phyloP scores from a whole-genome alignment of 2,329 filamentous ascomycete species.

The Sphaerulina populicola region DNA sequence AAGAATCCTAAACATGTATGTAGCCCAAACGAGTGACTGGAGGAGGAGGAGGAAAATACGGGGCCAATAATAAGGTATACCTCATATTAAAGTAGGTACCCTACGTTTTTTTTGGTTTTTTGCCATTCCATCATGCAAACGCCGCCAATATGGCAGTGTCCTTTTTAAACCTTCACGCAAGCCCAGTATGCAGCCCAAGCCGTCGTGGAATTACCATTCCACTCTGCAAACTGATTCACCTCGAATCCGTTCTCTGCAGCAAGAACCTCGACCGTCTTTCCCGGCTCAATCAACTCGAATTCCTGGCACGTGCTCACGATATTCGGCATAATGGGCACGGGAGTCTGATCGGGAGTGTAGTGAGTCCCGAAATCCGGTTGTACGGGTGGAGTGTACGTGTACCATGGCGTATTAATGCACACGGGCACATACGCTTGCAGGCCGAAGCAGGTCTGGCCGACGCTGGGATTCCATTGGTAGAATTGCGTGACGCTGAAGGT shows the following conservation, averaged over 20 bases:
- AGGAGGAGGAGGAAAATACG: no score
- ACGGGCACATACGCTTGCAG: slow-evolving; percentile 31
- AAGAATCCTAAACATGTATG: no score
- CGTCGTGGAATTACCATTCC: slow-evolving; percentile 20
- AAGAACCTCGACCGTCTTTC: slow-evolving; percentile 15
- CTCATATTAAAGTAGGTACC: no score
- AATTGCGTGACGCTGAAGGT: slow-evolving; percentile 33
- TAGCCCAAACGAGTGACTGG: no score
- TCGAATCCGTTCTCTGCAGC: slow-evolving; percentile 20
- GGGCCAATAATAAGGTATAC: no score
- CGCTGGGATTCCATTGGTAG: slow-evolving; percentile 32
- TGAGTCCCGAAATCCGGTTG: slow-evolving; percentile 19
- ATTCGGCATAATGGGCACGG: slow-evolving; percentile 29
- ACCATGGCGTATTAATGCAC: slow-evolving; percentile 26
- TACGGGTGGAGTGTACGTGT: slow-evolving; percentile 17
- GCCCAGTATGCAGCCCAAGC: slow-evolving; percentile 22
- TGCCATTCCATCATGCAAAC: neutral
- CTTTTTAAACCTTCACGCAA: slow-evolving; percentile 24
- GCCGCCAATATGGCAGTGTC: no score
- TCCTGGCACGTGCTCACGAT: slow-evolving; percentile 28
- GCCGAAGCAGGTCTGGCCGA: slow-evolving; percentile 27
- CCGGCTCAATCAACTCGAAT: slow-evolving; percentile 24
- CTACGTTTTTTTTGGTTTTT: no score
- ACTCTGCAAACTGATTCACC: slow-evolving; percentile 16
- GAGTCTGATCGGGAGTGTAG: slow-evolving; percentile 22